Evolutionary conservation across 2,329 filamentous ascomycete species (phyloP), one percentile per base, ranked within the genome.

Genomic region (Ophiostoma himal-ulmi): DNA sequence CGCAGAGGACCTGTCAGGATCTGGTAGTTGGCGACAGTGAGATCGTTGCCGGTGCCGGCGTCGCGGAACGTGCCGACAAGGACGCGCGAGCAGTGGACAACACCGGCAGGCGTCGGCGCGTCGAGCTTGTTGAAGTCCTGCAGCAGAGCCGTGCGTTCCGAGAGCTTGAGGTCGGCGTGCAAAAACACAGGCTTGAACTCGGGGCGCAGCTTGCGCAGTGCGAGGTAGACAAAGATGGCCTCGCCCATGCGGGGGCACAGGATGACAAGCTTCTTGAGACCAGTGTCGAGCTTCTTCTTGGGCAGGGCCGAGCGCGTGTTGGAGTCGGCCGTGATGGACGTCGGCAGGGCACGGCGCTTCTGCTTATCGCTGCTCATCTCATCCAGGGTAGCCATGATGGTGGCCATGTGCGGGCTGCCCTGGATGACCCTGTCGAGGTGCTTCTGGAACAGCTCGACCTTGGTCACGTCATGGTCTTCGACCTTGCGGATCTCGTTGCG

Each of bases 211-310:
- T 70, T 64, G 66, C 69, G 69, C 54, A 75, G 72, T 3, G 72
- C 75, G 62, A 75, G 69, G 34, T 71, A 74, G 14, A 75, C 39
- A 68, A 75, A 75, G 14, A 74, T 67, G 17, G 73, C 74, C 68
- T 75, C 75, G 60, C 71, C 75, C 67, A 75, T 70, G 26, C 71
- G 73, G 17, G 75, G 74, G 13, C 73, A 74, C 30, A 75, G 64
- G n/a, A 75, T 65, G 17, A 75, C 73, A 34, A 75, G 70, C 71
- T 75, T 75, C 73, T 75, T 75, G n/a, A 72, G 39, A 3, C 52
- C 17, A 5, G 54, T 41, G 37, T 71, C 71, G 20, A 64, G 26
- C 67, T 48, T 73, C 30, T 41, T 72, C 22, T 54, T 54, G 22
- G 70, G 65, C 26, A 70, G 68, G 2, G 68, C 65, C 13, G 70